Evolutionary conservation across 2,329 filamentous ascomycete genomes (phyloP).

Genomic region (Pezicula radicicola): DNA sequence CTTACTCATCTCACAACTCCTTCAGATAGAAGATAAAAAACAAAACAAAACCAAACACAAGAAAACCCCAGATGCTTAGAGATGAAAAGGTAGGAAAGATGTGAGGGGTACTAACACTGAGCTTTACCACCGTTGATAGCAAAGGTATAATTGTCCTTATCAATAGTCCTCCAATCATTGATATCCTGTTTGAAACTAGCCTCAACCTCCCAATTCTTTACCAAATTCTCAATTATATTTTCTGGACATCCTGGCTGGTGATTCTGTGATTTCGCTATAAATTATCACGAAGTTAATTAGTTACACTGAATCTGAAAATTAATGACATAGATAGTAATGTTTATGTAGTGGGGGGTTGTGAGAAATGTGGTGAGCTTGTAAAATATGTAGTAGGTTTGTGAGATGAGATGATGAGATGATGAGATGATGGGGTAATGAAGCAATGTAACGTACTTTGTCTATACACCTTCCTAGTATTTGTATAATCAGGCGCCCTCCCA

Average conservation of each 20-base stretch:
- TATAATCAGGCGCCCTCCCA: conserved; percentile 59
- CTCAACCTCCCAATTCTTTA: conserved; percentile 73
- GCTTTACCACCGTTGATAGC: conserved; percentile 59
- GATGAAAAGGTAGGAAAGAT: no score
- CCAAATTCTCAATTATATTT: conserved; percentile 63
- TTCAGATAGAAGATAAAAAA: no score
- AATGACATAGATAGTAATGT: no score
- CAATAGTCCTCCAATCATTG: conserved; percentile 63
- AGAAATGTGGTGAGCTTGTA: no score
- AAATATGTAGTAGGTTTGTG: no score
- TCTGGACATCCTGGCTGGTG: conserved; percentile 55
- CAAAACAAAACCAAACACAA: no score
- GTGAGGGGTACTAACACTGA: conserved; percentile 25
- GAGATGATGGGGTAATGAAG: background rate
- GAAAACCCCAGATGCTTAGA: no score
- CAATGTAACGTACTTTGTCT: conserved; percentile 47
- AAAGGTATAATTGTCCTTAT: conserved; percentile 57
- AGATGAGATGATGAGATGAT: no score
- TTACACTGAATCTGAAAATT: no score
- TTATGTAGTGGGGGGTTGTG: no score
- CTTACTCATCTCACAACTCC: no score
- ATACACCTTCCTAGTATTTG: conserved; percentile 58
- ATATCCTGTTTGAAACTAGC: conserved; percentile 64
- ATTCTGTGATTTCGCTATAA: conserved; percentile 51
- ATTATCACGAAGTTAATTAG: background rate